Evolutionary conservation across 139 green algal species (phyloP), one percentile per base, ranked within the genome.

Genomic region (Closterium sp.): DNA sequence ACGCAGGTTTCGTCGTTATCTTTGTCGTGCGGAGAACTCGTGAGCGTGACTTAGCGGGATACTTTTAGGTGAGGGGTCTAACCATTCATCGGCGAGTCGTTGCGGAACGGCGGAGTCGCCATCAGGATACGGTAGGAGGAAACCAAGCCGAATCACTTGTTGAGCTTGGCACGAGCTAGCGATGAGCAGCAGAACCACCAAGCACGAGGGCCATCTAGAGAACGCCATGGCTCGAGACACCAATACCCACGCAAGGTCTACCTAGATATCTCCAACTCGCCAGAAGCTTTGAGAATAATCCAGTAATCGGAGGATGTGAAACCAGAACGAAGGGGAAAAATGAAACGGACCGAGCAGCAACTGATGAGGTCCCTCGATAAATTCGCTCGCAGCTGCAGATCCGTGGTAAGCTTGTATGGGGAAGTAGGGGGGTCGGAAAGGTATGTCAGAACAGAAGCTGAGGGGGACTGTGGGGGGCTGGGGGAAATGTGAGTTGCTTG

Each of bases 51-150:
- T 27, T 79, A 22, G 62, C 62, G 62, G 17, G 62, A 79, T 13
- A 79, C 2, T 79, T 4, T 79, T 13, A 13, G 62, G 17, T 79
- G 62, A 79, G 29, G n/a, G 28, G 62, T 87, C 88, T 87, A 50
- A 90, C 88, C 88, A 90, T 31, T 90, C 88, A 10, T 90, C 88
- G n/a, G 88, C 88, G 29, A 90, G 28, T 29, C 88, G 88, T 30
- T 86, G 88, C 28, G 88, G 88, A 21, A 90, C 88, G 88, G 88
- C 88, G 88, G 88, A 90, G 30, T 90, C 88, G 27, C n/a, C 28
- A 90, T 90, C 30, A 28, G 88, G 88, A 31, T 90, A 90, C 10
- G 88, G 88, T 38, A 62, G 62, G 88, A 90, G 88, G n/a, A 90
- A 90, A 9, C 88, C 88, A 28, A 90, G 62, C n/a, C 88, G 88